Evolutionary conservation across 2,329 filamentous ascomycete genomes (phyloP).

Genomic region (Hypoxylon sp.): DNA sequence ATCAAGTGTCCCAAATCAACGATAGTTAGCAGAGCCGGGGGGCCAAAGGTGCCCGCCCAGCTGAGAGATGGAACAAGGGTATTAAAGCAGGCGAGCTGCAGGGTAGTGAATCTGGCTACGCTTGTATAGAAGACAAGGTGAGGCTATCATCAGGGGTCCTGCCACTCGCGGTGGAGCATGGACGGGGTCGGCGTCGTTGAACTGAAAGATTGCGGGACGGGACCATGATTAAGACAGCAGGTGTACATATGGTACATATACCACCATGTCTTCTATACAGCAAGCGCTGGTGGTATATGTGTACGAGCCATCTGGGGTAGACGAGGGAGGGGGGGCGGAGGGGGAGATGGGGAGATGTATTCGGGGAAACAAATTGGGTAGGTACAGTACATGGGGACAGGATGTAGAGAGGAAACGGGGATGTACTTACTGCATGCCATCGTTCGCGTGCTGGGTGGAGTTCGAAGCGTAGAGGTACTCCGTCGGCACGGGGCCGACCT

Average conservation of each 20-base stretch:
- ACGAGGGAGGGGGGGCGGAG: slow-evolving; percentile 32
- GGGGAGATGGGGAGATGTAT: slow-evolving; percentile 37
- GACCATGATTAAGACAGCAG: slow-evolving; percentile 45
- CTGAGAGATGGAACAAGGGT: slow-evolving; percentile 29
- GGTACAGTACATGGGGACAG: slow-evolving; percentile 49
- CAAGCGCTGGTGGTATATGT: slow-evolving; percentile 37
- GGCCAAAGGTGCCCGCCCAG: slow-evolving; percentile 24
- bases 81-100: slow-evolving; percentile 35
- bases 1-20: slow-evolving; percentile 31
- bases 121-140: slow-evolving; percentile 33
- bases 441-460: slow-evolving; percentile 68
- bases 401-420: slow-evolving; percentile 53
- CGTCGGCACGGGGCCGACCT: slow-evolving; percentile 72
- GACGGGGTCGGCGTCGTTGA: slow-evolving; percentile 34
- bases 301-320: slow-evolving; percentile 48
- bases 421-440: slow-evolving; percentile 71
- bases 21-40: slow-evolving; percentile 21
- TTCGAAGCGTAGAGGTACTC: slow-evolving; percentile 65
- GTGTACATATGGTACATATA: slow-evolving; percentile 50
- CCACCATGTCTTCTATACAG: slow-evolving; percentile 41
- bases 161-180: slow-evolving; percentile 41
- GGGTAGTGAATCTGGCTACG: slow-evolving; percentile 28
- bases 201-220: slow-evolving; percentile 42
- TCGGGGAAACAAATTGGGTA: slow-evolving; percentile 35
- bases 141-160: slow-evolving; percentile 47